A percentile compares a stretch with the other conserved stretches of the same genome.
Conservation (phyloP, 2,329 filamentous ascomycete species). For the Aspergillus luchuensis region DNA sequence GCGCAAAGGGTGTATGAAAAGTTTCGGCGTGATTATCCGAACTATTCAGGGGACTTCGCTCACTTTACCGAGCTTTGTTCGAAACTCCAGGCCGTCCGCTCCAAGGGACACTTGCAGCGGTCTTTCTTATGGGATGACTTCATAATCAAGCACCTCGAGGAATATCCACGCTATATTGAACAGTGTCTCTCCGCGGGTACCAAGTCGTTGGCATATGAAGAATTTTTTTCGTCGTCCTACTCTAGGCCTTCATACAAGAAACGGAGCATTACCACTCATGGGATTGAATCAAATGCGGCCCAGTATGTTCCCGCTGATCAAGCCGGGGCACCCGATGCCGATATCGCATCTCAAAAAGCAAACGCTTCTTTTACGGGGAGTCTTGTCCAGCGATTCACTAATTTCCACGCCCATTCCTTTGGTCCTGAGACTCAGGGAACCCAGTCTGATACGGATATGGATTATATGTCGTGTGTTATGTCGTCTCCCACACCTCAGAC, state of each 20-base stretch:
- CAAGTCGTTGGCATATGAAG: slow-evolving; percentile 38
- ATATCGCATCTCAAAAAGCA: background rate
- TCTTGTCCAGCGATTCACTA: slow-evolving; percentile 27
- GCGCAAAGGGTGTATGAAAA: slow-evolving; percentile 36
- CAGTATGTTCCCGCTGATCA: slow-evolving; percentile 20
- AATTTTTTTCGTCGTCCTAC: slow-evolving; percentile 41
- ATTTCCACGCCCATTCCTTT: slow-evolving; percentile 28
- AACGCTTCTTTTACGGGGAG: slow-evolving; percentile 30
- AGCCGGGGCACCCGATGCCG: slow-evolving; percentile 4
- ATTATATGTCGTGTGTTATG: slow-evolving; percentile 10
- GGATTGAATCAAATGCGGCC: slow-evolving; percentile 33
- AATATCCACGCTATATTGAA: slow-evolving; percentile 41
- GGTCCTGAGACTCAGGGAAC: slow-evolving; percentile 11
- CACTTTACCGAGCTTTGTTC: slow-evolving; percentile 44
- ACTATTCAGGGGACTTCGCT: slow-evolving; percentile 40
- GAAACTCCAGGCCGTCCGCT: slow-evolving; percentile 37
- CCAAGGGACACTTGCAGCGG: slow-evolving; percentile 32
- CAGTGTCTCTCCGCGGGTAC: slow-evolving; percentile 27
- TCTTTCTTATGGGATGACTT: slow-evolving; percentile 52
- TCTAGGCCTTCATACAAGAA: slow-evolving; percentile 38
- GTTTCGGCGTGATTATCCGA: slow-evolving; percentile 44
- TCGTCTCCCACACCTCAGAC: slow-evolving; percentile 10
- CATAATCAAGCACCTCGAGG: slow-evolving; percentile 42
- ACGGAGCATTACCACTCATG: slow-evolving; percentile 38
- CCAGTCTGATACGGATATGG: slow-evolving; percentile 18